phyloP scores from a whole-genome alignment of 2,329 filamentous ascomycete genomes.

The Colletotrichum godetiae region DNA sequence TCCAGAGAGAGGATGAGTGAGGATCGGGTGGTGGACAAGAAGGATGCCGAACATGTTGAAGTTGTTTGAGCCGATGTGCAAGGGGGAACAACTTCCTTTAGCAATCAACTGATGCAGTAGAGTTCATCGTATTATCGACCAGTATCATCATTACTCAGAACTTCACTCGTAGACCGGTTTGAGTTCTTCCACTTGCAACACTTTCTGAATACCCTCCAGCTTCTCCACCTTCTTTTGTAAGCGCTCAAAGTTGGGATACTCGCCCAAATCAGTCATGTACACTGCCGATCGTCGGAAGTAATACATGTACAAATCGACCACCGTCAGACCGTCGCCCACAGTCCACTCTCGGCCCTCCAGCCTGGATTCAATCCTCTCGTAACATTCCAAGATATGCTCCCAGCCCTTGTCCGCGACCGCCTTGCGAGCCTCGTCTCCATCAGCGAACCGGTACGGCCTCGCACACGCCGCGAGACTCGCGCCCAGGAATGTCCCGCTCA shows the following conservation, averaged over 20 bases:
- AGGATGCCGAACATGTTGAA: slow-evolving; percentile 15
- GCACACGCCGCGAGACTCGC: neutral
- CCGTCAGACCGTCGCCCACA: neutral
- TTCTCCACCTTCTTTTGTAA: neutral
- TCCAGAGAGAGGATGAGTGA: neutral
- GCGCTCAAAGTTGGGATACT: neutral
- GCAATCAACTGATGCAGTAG: neutral
- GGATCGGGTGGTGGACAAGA: slow-evolving; percentile 10
- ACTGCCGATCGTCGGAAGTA: neutral
- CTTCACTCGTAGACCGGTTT: neutral
- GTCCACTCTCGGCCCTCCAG: neutral
- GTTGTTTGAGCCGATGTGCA: neutral
- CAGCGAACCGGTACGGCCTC: neutral
- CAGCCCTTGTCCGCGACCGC: neutral
- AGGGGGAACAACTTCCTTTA: neutral
- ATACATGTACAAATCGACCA: neutral
- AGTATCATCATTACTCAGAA: neutral
- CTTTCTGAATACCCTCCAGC: neutral
- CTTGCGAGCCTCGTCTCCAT: neutral
- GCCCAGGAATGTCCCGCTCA: neutral
- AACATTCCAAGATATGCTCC: neutral
- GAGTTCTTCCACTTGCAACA: neutral
- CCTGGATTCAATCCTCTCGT: neutral
- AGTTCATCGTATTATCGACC: neutral
- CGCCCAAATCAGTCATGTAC: neutral